Base-by-base conservation (phyloP, 495 filamentous ascomycete genomes). In the Pseudoneurospora amorphoporcata region DNA sequence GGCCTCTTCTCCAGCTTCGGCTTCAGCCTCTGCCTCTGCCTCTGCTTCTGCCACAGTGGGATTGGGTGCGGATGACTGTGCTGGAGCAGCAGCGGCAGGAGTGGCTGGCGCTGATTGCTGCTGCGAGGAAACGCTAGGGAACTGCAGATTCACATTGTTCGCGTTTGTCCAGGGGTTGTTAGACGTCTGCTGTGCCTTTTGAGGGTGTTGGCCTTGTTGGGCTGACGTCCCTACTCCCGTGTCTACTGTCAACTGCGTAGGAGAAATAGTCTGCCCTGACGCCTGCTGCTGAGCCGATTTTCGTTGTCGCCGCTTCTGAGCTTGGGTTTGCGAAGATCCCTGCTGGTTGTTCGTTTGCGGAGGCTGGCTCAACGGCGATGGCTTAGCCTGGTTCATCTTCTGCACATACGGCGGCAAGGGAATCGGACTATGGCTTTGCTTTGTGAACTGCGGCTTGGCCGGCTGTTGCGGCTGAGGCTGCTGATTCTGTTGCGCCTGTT, bases 371-470 rank as follows among this genome's bases (percentile, higher is more conserved):
- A 72, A 69, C 19, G 75, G 72, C 9, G 77, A 73, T 5, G 74
- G 37, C 61, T 70, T 75, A 17, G 70, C 12, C 39, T 42, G 29
- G 12, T n/a, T 53, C 40, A 73, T 76, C 32, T 80, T 72, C 43
- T 74, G 75, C 42, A 79, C 76, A 68, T 81, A 81, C 1, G 74
- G 73, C 10, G 79, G 77, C 68, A 81, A 61, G 7, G 78, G 79
- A 41, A 80, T 80, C 1, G 79, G 79, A 41, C 79, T 80, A 65
- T 78, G 78, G 58, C 77, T 80, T 39, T 81, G 79, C 74, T 80
- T 81, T 4, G 74, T 32, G 35, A 73, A 75, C 29, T 65, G 53
- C 53, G 53, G 53, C 53, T 65, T 65, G 6, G 68, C 10, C 23
- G 71, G 68, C 16, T 53, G 17, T 42, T 72, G 75, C 19, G 69